A percentile compares a stretch with the other conserved stretches of the same genome.
Evolutionary conservation across 176 grass and related monocot genomes (phyloP).

Genomic region (Bonia amplexicaulis): DNA sequence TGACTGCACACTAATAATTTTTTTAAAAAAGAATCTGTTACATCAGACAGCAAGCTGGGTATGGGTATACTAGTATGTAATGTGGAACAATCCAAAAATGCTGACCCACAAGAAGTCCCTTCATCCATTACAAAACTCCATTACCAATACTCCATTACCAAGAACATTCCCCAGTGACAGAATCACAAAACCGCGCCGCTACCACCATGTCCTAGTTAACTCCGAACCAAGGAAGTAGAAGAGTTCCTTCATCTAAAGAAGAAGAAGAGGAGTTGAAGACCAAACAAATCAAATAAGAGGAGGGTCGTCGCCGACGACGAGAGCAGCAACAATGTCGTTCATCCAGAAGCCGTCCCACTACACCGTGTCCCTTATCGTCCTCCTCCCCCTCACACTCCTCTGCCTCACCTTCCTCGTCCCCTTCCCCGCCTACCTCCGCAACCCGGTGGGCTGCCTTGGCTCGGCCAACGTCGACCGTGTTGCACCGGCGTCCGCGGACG

Average conservation of each 20-base stretch:
- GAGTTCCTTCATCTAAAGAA: not conserved
- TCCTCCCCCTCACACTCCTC: conserved; percentile 36
- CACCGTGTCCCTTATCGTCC: conserved; percentile 11
- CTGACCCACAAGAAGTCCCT: too few species aligned
- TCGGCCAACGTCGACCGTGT: not conserved
- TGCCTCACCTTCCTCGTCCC: not conserved
- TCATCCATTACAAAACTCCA: too few species aligned
- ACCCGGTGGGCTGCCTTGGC: not conserved
- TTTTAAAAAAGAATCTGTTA: too few species aligned
- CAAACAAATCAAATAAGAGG: not conserved
- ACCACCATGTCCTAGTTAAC: too few species aligned
- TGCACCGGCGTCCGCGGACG: not conserved
- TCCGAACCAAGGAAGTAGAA: not conserved
- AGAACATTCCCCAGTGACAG: conserved; percentile 15
- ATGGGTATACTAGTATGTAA: too few species aligned
- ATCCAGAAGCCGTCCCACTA: not conserved
- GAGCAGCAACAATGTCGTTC: not conserved
- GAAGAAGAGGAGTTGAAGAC: not conserved
- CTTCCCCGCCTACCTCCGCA: conserved; percentile 8
- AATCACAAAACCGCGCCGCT: not conserved
- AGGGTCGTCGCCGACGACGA: not conserved
- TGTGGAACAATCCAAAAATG: too few species aligned
- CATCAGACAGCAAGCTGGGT: too few species aligned
- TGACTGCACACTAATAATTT: too few species aligned
- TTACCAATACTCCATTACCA: not conserved